Evolutionary conservation across 495 filamentous ascomycete genomes (phyloP), one percentile per base, ranked within the genome.

Genomic region (Rhypophila decipiens): DNA sequence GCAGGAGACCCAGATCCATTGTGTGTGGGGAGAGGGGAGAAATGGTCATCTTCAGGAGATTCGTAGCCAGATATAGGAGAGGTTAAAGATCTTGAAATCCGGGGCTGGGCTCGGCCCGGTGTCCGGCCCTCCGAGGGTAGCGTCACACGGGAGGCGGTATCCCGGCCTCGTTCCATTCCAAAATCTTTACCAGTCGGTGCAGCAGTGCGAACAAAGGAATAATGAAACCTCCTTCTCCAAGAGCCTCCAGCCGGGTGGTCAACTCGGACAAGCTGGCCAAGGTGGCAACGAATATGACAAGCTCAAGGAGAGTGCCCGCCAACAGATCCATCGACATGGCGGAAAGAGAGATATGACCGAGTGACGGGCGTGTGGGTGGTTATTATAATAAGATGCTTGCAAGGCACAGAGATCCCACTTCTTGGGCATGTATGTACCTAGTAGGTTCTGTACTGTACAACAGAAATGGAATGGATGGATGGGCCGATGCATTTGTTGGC

Each of bases 261-360:
- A 31, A 22, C 39, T 56, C 46, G 24, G 50, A 49, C 38, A 57
- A 39, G 38, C 43, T 49, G 19, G 47, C 29, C 29, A 53, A 50
- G 27, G 50, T 42, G 11, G 43, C 24, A 12, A 57, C 20, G 42
- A 57, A 57, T 27, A 50, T 17, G 33, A 57, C 36, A 5, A 53
- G 42, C 46, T 57, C 49, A 34, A 53, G 24, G 31, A 57, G 12
- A 35, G 46, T 53, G 15, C 39, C 38, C n/a, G 51, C 31, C 41
- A 57, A 31, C 13, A 41, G 42, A 3, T 36, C 29, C 33, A 44
- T 40, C 34, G 20, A 17, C 19, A 37, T 46, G n/a, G n/a, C n/a
- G n/a, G n/a, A n/a, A n/a, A n/a, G n/a, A n/a, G n/a, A n/a, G n/a
- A n/a, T n/a, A n/a, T n/a, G n/a, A n/a, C n/a, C n/a, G n/a, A n/a